A percentile compares a stretch with the other conserved stretches of the same genome.
phyloP scores from a whole-genome alignment of 2,329 filamentous ascomycete genomes.

The Mollisia scopiformis region DNA sequence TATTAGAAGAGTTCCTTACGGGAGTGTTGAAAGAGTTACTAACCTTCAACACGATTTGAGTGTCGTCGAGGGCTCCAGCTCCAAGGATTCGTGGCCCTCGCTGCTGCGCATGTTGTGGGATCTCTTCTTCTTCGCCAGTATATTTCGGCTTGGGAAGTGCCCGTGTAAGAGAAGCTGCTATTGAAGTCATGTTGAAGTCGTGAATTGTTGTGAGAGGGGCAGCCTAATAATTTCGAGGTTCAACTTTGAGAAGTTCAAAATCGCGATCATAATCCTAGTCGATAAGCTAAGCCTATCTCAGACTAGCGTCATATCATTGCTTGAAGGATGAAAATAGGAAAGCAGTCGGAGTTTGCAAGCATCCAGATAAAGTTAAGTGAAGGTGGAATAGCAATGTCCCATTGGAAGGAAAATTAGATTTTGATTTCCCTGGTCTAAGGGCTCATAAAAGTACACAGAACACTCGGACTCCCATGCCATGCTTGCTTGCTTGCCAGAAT shows the following conservation, averaged over 20 bases:
- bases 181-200: conserved; percentile 59
- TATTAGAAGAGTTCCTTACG: conserved; percentile 19
- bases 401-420: not conserved
- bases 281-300: not conserved
- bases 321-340: too few relatives aligned
- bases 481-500: not conserved
- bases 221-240: conserved; percentile 19
- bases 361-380: not conserved
- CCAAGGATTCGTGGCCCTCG: conserved; percentile 83
- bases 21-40: conserved; percentile 26
- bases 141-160: conserved; percentile 90
- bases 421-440: not conserved
- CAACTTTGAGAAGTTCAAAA: conserved; percentile 7
- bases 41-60: conserved; percentile 80
- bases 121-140: conserved; percentile 84
- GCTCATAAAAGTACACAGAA: conserved; percentile 11
- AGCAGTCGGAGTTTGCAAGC: too few relatives aligned
- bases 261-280: conserved; percentile 16
- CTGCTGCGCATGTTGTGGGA: conserved; percentile 70
- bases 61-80: conserved; percentile 78
- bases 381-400: not conserved
- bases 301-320: not conserved
- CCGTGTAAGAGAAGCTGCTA: conserved; percentile 73
- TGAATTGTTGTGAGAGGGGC: conserved; percentile 8
- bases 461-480: conserved; percentile 1